Base-by-base conservation (phyloP, 768 basidiomycete species). In the Butyriboletus loyo region DNA sequence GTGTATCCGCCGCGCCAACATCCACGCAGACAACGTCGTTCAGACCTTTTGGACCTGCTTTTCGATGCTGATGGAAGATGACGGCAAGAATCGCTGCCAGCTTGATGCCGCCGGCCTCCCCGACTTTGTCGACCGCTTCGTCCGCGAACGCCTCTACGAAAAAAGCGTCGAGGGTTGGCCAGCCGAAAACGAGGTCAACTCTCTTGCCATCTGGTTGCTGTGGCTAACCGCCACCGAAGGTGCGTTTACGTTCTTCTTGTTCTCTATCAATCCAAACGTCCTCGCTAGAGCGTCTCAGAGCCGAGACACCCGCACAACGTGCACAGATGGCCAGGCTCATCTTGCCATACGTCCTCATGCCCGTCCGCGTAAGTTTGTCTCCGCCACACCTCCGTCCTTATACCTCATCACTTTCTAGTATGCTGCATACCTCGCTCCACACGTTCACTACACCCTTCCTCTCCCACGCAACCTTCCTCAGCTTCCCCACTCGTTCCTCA, bases 31-130 rank as follows among this genome's bases (percentile, higher is more conserved):
- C 22, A 32, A 51, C 32, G 21, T 72, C 52, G 57, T 65, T 13
- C 58, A 67, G 0, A 60, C 69, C 1, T 72, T 89, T 21, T 79
- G 77, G 68, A 69, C 67, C 0, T 74, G 75, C 6, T 81, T 77
- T 46, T 59, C 85, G 38, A 78, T 89, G 75, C 64, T 85, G 65
- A 68, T 79, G 4, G 86, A 88, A 55, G 82, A 85, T 67, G 86
- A 88, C 66, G 85, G 84, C 31, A 77, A 76, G 63, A 89, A 89
- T 63, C 73, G 74, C 32, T 68, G 59, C 4, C 83, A 83, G 66
- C 78, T 88, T 43, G 72, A 78, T 50, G 71, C 67, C 22, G 85
- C 81, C 0, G 76, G 77, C 4, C 71, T 84, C 4, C 73, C 75
- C 34, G 55, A 54, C 5, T 83, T 79, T 38, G 72, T 81, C 9